Conservation (phyloP, 257 asterid species). For the Gardenia jasminoides region DNA sequence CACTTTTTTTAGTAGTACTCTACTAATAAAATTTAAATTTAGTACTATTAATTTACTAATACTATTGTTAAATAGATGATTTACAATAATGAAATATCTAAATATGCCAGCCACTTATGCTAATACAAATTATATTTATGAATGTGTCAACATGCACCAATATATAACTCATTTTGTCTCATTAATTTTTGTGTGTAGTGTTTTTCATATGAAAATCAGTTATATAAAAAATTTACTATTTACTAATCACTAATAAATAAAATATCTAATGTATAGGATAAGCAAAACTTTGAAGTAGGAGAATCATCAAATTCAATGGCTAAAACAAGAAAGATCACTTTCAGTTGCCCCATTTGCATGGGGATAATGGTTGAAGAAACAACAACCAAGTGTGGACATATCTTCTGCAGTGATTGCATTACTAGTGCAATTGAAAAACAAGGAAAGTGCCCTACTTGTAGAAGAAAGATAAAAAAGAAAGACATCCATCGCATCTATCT, state of each 20-base stretch:
- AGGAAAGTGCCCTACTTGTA: conserved; percentile 31
- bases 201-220: too few relatives aligned
- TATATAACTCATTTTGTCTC: background rate
- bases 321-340: conserved; percentile 12
- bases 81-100: too few relatives aligned
- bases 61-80: too few relatives aligned
- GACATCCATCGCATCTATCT: conserved; percentile 31
- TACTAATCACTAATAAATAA: background rate
- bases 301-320: background rate
- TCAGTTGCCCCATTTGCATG: conserved; percentile 29
- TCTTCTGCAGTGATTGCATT: conserved; percentile 31
- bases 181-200: background rate
- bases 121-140: too few relatives aligned
- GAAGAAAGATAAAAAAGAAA: conserved; percentile 12
- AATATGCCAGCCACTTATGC: background rate
- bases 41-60: too few relatives aligned
- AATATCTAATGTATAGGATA: too few relatives aligned
- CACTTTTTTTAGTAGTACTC: too few relatives aligned
- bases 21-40: too few relatives aligned
- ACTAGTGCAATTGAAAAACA: conserved; percentile 14
- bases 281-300: background rate
- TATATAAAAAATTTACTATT: too few relatives aligned
- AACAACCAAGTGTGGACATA: conserved; percentile 37
- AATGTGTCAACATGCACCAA: too few relatives aligned
- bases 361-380: conserved; percentile 25